A percentile compares a stretch with the other conserved stretches of the same genome.
These are phyloP conservation scores for Psophocarpus tetragonolobus DNA, from an alignment of 306 rosid genomes.

Conservation along the genomic window DNA sequence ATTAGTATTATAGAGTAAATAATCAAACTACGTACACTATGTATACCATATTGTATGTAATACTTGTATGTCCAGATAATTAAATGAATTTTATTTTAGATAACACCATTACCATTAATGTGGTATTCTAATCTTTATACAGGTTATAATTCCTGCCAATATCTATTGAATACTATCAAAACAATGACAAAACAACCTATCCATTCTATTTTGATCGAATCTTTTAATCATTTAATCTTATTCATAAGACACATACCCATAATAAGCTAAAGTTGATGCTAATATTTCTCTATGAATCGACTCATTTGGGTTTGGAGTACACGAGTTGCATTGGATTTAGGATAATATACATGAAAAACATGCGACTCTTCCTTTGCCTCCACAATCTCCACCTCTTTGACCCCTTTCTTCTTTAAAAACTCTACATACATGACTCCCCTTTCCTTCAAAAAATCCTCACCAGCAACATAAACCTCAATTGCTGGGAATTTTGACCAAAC, in stretches of 20 bases:
- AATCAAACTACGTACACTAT: background rate
- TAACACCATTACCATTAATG: background rate
- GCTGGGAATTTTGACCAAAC: constrained; percentile 63
- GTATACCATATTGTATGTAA: background rate
- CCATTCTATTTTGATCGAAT: background rate
- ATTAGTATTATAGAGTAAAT: background rate
- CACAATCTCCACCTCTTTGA: constrained; percentile 53
- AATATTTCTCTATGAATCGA: constrained; percentile 51
- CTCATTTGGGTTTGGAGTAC: constrained; percentile 66
- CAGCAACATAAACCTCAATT: constrained; percentile 74
- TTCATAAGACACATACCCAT: background rate
- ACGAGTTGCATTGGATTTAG: constrained; percentile 60
- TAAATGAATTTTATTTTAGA: background rate
- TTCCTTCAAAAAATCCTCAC: constrained; percentile 69
- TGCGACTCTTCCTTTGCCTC: constrained; percentile 63
- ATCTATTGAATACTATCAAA: background rate
- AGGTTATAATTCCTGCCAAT: background rate
- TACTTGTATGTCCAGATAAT: background rate
- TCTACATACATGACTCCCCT: constrained; percentile 77
- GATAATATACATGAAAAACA: constrained; percentile 57
- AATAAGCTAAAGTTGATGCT: background rate
- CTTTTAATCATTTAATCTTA: background rate
- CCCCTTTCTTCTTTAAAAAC: constrained; percentile 57
- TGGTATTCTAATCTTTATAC: background rate
- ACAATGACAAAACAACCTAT: background rate